These are phyloP conservation scores for Kernera saxatilis DNA, from an alignment of 345 rosid species.

Conservation along the genomic window DNA sequence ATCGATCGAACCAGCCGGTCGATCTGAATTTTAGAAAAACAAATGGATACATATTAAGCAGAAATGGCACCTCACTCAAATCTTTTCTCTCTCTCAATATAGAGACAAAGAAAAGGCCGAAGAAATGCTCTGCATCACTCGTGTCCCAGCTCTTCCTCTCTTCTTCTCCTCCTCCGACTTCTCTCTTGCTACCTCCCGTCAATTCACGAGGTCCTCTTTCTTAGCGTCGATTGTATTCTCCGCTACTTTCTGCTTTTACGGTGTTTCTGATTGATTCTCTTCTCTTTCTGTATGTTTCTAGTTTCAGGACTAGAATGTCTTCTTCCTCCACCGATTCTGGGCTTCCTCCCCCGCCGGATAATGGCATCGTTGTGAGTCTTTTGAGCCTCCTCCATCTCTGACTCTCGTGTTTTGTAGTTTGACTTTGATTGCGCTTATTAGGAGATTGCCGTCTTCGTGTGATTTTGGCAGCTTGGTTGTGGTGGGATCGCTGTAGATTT, in stretches of 20 bases:
- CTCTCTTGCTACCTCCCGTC: conserved; percentile 1
- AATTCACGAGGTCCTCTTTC: neutral
- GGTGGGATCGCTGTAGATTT: conserved; percentile 58
- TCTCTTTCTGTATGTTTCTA: neutral
- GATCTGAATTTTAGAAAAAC: neutral
- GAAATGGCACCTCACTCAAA: neutral
- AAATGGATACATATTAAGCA: no score
- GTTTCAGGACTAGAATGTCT: conserved; percentile 51
- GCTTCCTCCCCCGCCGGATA: conserved; percentile 24
- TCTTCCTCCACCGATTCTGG: conserved; percentile 21
- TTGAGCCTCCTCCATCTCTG: neutral
- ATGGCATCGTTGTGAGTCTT: conserved; percentile 30
- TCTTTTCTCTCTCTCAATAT: neutral
- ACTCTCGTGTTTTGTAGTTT: neutral
- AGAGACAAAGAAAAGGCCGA: neutral
- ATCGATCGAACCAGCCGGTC: neutral
- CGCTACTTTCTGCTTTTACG: neutral
- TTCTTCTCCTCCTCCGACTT: neutral
- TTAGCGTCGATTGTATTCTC: neutral
- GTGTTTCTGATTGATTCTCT: neutral
- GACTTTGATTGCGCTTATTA: neutral
- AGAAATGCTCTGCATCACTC: conserved; percentile 14
- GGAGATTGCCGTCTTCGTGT: conserved; percentile 5
- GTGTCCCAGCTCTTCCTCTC: conserved; percentile 6
- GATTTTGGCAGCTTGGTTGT: conserved; percentile 58